Evolutionary conservation across 805 yeast species (phyloP).

Genomic region (Wickerhamomyces rabaulensis): DNA sequence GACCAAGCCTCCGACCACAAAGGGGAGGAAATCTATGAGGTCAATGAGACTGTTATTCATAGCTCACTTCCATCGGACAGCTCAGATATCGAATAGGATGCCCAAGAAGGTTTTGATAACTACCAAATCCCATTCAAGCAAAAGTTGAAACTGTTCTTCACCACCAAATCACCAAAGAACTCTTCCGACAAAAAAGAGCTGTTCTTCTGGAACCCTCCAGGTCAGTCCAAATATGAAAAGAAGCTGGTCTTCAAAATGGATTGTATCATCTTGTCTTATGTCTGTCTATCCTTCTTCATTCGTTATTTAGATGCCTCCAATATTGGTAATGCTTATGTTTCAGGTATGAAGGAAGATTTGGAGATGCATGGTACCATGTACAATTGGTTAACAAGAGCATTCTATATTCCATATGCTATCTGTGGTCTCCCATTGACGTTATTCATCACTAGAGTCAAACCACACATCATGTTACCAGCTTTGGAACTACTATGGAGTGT

Average conservation of each 20-base stretch:
- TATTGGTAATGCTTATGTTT: conserved; percentile 47
- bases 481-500: conserved; percentile 29
- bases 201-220: conserved; percentile 13
- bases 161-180: neutral
- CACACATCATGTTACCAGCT: conserved; percentile 4
- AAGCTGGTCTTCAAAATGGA: conserved; percentile 16
- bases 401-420: conserved; percentile 27
- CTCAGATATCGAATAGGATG: no score
- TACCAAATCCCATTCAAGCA: neutral
- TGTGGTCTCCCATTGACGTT: conserved; percentile 3
- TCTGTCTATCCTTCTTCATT: conserved; percentile 15
- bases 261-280: conserved; percentile 6
- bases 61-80: no score
- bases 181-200: neutral
- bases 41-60: no score
- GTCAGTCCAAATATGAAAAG: conserved; percentile 10
- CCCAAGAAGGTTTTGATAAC: no score
- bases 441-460: conserved; percentile 3
- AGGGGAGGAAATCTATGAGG: no score
- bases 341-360: conserved; percentile 49
- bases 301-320: conserved; percentile 15
- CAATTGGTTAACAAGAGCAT: conserved; percentile 1
- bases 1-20: no score
- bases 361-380: conserved; percentile 41
- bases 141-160: neutral